Base-by-base conservation (phyloP, 495 filamentous ascomycete species). In the Tuber umbilicatum region DNA sequence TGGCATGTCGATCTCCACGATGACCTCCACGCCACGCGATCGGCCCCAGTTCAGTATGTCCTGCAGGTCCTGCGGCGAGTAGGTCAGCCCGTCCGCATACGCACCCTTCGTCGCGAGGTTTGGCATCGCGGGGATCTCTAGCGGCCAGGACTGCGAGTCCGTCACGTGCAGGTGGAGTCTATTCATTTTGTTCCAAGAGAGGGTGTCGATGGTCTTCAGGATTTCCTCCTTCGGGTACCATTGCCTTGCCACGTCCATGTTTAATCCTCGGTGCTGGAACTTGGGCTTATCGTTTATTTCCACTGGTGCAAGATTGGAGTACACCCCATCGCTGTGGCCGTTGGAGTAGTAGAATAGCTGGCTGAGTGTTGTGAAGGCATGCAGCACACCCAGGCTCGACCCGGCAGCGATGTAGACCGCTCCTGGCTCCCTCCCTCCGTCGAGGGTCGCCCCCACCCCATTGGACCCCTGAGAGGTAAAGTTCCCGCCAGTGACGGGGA, bases 121-220 rank as follows among this genome's bases (percentile, higher is more conserved):
- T 16, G 93, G 92, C 73, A 94, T 81, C 9, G 90, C 80, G 2
- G 91, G 91, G 73, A 94, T 90, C 75, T 91, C 90, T 40, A 95
- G 84, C 4, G 92, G 93, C 92, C 92, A 95, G 12, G 91, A 91
- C 81, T 95, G 92, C 37, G 91, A 88, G 81, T 95, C 92, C 0
- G 92, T 94, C 67, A 89, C 87, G 83, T 95, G 92, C 38, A 94
- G 82, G 83, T 94, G 92, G 64, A 94, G 85, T 10, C 88, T 85
- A 82, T 94, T 94, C 84, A 95, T 86, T 85, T 95, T 94, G 85
- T 89, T 93, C 86, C 86, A 90, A 16, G 89, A 81, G 72, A 92
- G 79, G 40, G 89, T 90, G 76, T 94, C 92, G 77, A 95, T 91
- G 47, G 87, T 90, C 70, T 89, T 86, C 73, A 88, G 83, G 75